Evolutionary conservation across 176 grass and related monocot species (phyloP).

Genomic region (Urochloa ruziziensis): DNA sequence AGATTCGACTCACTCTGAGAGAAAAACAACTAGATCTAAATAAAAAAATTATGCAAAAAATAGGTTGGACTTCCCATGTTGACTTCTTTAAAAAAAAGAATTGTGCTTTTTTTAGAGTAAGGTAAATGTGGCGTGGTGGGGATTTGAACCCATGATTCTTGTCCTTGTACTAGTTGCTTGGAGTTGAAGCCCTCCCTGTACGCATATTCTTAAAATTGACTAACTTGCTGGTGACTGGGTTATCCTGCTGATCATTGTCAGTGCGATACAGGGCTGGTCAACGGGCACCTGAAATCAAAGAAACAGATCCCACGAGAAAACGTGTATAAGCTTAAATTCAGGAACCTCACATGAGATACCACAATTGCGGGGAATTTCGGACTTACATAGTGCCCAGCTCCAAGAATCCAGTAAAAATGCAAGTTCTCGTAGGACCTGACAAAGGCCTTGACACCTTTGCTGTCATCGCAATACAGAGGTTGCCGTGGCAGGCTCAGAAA

Average conservation of each 20-base stretch:
- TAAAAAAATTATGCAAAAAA: too few species aligned
- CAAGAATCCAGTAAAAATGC: constrained; percentile 93
- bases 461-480: constrained; percentile 46
- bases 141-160: too few species aligned
- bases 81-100: too few species aligned
- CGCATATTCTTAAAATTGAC: not conserved
- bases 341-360: not conserved
- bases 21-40: too few species aligned
- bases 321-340: not conserved
- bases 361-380: not conserved
- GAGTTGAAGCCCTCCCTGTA: not conserved
- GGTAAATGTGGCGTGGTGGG: too few species aligned
- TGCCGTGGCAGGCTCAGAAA: constrained; percentile 47
- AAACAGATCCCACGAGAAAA: not conserved
- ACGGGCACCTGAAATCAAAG: constrained; percentile 56
- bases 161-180: not conserved
- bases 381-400: constrained; percentile 88
- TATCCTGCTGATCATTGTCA: constrained; percentile 56
- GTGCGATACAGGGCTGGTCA: constrained; percentile 64
- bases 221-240: constrained; percentile 54
- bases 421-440: constrained; percentile 79
- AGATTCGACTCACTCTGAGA: too few species aligned
- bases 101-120: too few species aligned
- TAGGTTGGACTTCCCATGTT: too few species aligned
- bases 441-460: constrained; percentile 53